Base-by-base conservation (phyloP, 176 grass and related monocot species). In the Aegilops speltoides region DNA sequence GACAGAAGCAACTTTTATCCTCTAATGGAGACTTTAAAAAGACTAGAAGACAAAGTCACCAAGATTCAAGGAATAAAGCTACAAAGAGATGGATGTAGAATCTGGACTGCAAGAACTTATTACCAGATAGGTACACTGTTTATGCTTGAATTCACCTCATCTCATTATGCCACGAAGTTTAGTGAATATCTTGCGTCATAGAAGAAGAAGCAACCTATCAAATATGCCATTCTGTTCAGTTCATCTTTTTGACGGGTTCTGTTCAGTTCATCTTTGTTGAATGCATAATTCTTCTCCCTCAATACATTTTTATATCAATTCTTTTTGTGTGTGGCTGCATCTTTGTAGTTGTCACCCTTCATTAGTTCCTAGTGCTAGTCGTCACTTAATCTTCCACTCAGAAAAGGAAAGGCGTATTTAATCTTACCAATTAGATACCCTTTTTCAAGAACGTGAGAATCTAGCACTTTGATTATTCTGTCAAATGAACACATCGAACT, bases 11-110 rank as follows among this genome's bases (percentile, higher is more conserved):
- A 8, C 57, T 45, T 45, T 29, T 74, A 43, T 80, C 89, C 59
- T 89, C 73, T 32, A 91, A 52, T 84, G 90, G 67, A 71, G 88
- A 91, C 81, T 95, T 88, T 75, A 98, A 98, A 89, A 93, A 57
- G 85, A 92, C 28, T 72, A 89, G 87, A 90, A 48, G 87, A 50
- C 75, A 76, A 65, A 82, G 71, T 80, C 60, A 71, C 13, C 85
- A 88, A 45, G 87, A 90, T 43, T 76, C 85, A 60, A 93, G 81
- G 79, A 87, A 61, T 77, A 86, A 82, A 75, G 62, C 32, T 85
- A 59, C 68, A 62, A 95, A 43, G 88, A 93, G 93, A 91, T 98
- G 93, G 93, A 33, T 87, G 75, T 91, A 91, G 81, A 50, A 6
- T 84, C 48, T 69, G 59, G n/a, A 34, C 36, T 68, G 64, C 81